Percentiles rank a stretch among this genome's conserved stretches.
phyloP scores from a whole-genome alignment of 371 early-diverging fungal species.

The Coemansia sp. region DNA sequence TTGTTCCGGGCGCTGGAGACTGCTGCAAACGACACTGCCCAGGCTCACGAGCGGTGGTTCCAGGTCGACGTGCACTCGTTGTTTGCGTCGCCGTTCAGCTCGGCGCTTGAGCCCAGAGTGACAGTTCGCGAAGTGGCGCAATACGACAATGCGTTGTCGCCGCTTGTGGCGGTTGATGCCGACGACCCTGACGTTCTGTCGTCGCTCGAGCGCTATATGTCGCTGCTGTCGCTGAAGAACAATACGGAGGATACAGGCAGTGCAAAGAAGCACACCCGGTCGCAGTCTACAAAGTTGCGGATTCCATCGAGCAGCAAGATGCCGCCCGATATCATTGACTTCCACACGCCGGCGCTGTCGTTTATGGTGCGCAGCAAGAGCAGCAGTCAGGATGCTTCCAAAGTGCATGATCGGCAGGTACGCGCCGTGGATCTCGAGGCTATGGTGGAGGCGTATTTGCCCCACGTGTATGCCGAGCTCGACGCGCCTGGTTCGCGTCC shows the following conservation, averaged over 20 bases:
- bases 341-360: slow-evolving; percentile 22
- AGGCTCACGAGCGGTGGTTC: slow-evolving; percentile 16
- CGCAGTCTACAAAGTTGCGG: slow-evolving; percentile 8
- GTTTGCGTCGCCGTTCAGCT: slow-evolving; percentile 23
- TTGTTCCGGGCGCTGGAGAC: neutral
- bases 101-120: slow-evolving; percentile 6
- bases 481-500: neutral
- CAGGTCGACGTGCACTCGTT: slow-evolving; percentile 34
- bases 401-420: slow-evolving; percentile 9
- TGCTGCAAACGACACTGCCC: neutral
- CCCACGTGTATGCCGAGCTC: slow-evolving; percentile 24
- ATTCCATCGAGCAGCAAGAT: slow-evolving; percentile 12
- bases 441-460: slow-evolving; percentile 44
- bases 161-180: slow-evolving; percentile 15
- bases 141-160: slow-evolving; percentile 2
- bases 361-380: slow-evolving; percentile 23
- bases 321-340: slow-evolving; percentile 4
- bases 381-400: neutral
- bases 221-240: slow-evolving; percentile 10
- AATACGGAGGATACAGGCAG: neutral
- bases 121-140: slow-evolving; percentile 13
- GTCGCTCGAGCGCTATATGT: slow-evolving; percentile 20
- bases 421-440: slow-evolving; percentile 41
- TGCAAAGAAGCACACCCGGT: too few relatives aligned
- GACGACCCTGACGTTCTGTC: slow-evolving; percentile 19